Evolutionary conservation across 257 asterid species (phyloP).

Genomic region (Rehmannia glutinosa): DNA sequence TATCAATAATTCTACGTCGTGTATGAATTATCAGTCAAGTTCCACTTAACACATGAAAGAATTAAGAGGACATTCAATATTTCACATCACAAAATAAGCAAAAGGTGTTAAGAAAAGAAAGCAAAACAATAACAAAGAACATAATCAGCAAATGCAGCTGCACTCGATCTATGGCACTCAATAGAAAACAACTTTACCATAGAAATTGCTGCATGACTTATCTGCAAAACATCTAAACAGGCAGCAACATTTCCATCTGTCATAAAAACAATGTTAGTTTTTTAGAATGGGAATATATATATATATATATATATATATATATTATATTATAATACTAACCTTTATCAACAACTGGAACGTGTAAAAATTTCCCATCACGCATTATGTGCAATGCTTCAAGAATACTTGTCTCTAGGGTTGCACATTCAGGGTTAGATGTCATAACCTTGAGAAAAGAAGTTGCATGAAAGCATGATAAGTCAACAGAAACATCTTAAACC

Average conservation of each 20-base stretch:
- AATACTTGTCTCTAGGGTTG: conserved; percentile 70
- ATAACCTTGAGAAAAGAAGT: conserved; percentile 63
- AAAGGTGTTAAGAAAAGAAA: too few species aligned
- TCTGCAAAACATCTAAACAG: conserved; percentile 85
- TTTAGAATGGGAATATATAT: neutral
- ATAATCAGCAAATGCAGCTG: neutral
- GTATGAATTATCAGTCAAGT: too few species aligned
- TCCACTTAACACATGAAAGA: neutral
- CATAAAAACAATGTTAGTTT: conserved; percentile 17
- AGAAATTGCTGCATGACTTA: conserved; percentile 86
- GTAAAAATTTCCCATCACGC: conserved; percentile 87
- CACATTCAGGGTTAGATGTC: conserved; percentile 87
- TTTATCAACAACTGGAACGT: conserved; percentile 86
- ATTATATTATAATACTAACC: conserved; percentile 46
- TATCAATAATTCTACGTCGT: too few species aligned
- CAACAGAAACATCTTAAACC: conserved; percentile 15
- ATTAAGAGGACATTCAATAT: neutral
- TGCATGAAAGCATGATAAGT: conserved; percentile 11
- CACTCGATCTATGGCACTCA: conserved; percentile 6
- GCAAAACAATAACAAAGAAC: neutral
- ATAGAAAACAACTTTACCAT: conserved; percentile 48
- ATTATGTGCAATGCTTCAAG: conserved; percentile 91
- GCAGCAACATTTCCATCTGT: conserved; percentile 77
- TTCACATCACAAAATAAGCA: neutral
- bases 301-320: too few species aligned